Evolutionary conservation across 2,329 filamentous ascomycete genomes (phyloP).

Genomic region (Ophiosphaerella korrae): DNA sequence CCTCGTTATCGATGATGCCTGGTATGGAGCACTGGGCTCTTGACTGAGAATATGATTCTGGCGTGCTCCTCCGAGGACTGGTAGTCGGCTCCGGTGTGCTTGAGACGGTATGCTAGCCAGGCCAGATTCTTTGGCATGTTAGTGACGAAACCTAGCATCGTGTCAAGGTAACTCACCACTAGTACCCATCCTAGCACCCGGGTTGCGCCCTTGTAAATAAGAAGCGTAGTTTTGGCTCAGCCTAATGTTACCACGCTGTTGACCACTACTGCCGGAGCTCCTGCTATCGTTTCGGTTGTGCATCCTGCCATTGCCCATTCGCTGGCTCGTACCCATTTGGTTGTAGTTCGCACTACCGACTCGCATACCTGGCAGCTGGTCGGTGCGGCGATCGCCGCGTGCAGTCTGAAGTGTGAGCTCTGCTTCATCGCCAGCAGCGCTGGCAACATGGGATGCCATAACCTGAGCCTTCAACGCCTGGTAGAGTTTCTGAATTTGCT

Average conservation of each 20-base stretch:
- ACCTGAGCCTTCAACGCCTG: slow-evolving; percentile 61
- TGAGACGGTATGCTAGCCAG: slow-evolving; percentile 34
- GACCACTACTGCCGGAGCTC: slow-evolving; percentile 32
- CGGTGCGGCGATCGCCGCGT: slow-evolving; percentile 35
- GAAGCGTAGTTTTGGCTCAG: slow-evolving; percentile 24
- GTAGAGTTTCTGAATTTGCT: slow-evolving; percentile 69
- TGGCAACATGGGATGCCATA: slow-evolving; percentile 59
- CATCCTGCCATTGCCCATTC: slow-evolving; percentile 12
- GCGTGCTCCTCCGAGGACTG: slow-evolving; percentile 34
- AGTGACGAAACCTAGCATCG: slow-evolving; percentile 3
- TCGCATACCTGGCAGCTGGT: slow-evolving; percentile 37
- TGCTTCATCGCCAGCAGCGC: slow-evolving; percentile 58
- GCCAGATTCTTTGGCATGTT: slow-evolving; percentile 27
- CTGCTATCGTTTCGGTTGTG: slow-evolving; percentile 29
- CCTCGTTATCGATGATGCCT: slow-evolving; percentile 38
- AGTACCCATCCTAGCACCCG: slow-evolving; percentile 18
- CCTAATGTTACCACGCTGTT: slow-evolving; percentile 25
- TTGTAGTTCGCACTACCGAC: slow-evolving; percentile 28
- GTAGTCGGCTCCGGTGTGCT: slow-evolving; percentile 33
- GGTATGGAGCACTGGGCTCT: slow-evolving; percentile 27
- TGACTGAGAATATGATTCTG: slow-evolving; percentile 26
- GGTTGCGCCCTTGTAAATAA: slow-evolving; percentile 24
- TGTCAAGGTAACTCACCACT: slow-evolving; percentile 25
- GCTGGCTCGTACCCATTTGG: slow-evolving; percentile 21
- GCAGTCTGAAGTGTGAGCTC: slow-evolving; percentile 35